These are phyloP conservation scores for Kalmanozyma brasiliensis DNA, from an alignment of 1,284 basidiomycete species.

Conservation along the genomic window DNA sequence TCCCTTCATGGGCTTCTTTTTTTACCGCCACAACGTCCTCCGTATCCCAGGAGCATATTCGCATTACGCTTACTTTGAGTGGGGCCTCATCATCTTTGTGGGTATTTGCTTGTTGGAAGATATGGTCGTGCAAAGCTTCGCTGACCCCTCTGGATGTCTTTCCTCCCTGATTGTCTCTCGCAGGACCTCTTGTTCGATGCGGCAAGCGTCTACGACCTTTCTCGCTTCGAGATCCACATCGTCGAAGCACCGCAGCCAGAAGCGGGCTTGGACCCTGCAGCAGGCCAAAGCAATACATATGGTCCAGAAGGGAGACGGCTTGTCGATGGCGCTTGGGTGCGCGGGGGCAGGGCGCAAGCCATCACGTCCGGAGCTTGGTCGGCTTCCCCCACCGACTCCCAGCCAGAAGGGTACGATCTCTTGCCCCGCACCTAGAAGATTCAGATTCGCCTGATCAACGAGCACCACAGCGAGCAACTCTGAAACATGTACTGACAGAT, in stretches of 20 bases:
- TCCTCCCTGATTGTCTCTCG: neutral
- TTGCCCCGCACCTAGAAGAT: slow-evolving; percentile 18
- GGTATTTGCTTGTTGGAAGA: slow-evolving; percentile 9
- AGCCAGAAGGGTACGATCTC: slow-evolving; percentile 46
- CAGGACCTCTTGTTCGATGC: slow-evolving; percentile 64
- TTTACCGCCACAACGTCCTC: slow-evolving; percentile 58
- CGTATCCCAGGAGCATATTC: slow-evolving; percentile 62
- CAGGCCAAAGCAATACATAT: slow-evolving; percentile 1
- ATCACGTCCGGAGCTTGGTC: slow-evolving; percentile 57
- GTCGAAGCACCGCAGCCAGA: slow-evolving; percentile 35
- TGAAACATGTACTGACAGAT: slow-evolving; percentile 1
- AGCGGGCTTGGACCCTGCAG: neutral
- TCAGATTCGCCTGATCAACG: neutral
- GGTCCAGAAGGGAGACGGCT: slow-evolving; percentile 15
- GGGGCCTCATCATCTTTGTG: slow-evolving; percentile 62
- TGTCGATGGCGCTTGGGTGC: slow-evolving; percentile 49
- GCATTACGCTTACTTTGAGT: slow-evolving; percentile 63
- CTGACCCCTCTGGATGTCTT: neutral
- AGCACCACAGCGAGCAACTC: neutral
- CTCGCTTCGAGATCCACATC: slow-evolving; percentile 53
- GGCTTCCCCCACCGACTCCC: slow-evolving; percentile 15
- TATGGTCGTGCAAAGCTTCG: too few species aligned
- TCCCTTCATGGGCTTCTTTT: slow-evolving; percentile 63
- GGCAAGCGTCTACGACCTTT: slow-evolving; percentile 59
- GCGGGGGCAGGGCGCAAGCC: slow-evolving; percentile 47